Evolutionary conservation across 2,329 filamentous ascomycete species (phyloP), one percentile per base, ranked within the genome.

Genomic region (Alternaria novae-zelandiae): DNA sequence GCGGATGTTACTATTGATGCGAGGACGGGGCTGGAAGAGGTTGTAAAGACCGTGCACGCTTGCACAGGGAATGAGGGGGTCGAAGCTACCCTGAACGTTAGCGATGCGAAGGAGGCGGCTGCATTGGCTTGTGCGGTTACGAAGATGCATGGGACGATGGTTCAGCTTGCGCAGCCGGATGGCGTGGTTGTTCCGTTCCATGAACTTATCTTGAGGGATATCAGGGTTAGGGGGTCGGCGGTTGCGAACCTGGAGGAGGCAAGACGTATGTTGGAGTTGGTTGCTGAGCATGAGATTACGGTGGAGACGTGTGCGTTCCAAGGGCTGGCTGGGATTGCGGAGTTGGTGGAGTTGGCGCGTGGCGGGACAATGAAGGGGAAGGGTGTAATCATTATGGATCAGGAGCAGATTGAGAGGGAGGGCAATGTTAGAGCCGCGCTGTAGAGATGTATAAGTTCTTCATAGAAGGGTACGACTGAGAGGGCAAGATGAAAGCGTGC

Each of bases 141-240:
- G 0, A 84, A 82, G 70, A 88, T 86, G 82, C 88, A 90, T 70
- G 87, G 86, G 3, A 83, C 79, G 0, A 80, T 89, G 70, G 80
- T 89, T 2, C 86, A 89, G 73, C 83, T 89, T 51, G 87, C 86
- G n/a, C 87, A 88, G 75, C 59, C 64, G 11, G 25, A 61, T 7
- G 45, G 47, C 9, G 59, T 67, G 32, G 23, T 26, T 23, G 78
- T 83, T 13, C 81, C 82, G 0, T 83, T 83, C 61, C 71, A 70
- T 1, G 85, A 88, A 69, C 68, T 88, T 7, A 79, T 88, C 41
- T 86, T 87, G 71, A 78, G 86, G 7, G 86, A 88, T 68, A 83
- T 88, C 23, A 74, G 79, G 46, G 76, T 88, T 21, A 32, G 26
- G 5, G 47, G 47, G 47, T 51, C 26, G 11, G 47, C 20, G 3